A percentile compares a stretch with the other conserved stretches of the same genome.
Conservation (phyloP, 2,329 filamentous ascomycete species). For the Venturia oleaginea region DNA sequence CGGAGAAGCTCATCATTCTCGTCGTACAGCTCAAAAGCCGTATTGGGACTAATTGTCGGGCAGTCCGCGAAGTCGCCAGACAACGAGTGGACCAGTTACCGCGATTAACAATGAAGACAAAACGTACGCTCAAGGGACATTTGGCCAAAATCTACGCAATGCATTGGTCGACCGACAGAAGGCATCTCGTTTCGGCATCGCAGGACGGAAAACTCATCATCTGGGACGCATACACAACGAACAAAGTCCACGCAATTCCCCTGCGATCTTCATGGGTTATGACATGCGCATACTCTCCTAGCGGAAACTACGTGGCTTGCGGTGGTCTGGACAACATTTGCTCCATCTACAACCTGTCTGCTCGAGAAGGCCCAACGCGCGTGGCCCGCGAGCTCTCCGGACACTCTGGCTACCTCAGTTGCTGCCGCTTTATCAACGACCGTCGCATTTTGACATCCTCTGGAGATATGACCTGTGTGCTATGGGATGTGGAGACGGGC, state of each 20-base stretch:
- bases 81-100: slow-evolving; percentile 88
- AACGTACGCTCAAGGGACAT: slow-evolving; percentile 94
- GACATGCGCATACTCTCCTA: slow-evolving; percentile 98
- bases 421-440: slow-evolving; percentile 98
- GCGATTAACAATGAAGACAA: slow-evolving; percentile 93
- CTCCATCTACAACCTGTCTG: slow-evolving; percentile 98
- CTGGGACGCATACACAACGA: slow-evolving; percentile 99
- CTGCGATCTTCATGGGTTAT: slow-evolving; percentile 98
- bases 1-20: not conserved
- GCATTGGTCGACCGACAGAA: slow-evolving; percentile 98
- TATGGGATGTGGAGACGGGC: slow-evolving; percentile 98
- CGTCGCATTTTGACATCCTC: slow-evolving; percentile 95
- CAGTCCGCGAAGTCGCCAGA: slow-evolving; percentile 87
- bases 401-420: slow-evolving; percentile 93
- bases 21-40: not conserved
- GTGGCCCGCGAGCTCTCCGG: slow-evolving; percentile 93
- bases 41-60: slow-evolving; percentile 7
- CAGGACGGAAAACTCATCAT: slow-evolving; percentile 99
- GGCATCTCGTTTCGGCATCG: slow-evolving; percentile 93
- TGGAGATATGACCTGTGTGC: slow-evolving; percentile 99
- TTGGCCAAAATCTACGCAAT: slow-evolving; percentile 99
- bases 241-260: slow-evolving; percentile 98
- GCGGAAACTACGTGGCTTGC: slow-evolving; percentile 96
- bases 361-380: slow-evolving; percentile 91
- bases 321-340: slow-evolving; percentile 99